A percentile compares a stretch with the other conserved stretches of the same genome.
Conservation (phyloP, 2,329 filamentous ascomycete genomes). For the Trichothecium roseum region DNA sequence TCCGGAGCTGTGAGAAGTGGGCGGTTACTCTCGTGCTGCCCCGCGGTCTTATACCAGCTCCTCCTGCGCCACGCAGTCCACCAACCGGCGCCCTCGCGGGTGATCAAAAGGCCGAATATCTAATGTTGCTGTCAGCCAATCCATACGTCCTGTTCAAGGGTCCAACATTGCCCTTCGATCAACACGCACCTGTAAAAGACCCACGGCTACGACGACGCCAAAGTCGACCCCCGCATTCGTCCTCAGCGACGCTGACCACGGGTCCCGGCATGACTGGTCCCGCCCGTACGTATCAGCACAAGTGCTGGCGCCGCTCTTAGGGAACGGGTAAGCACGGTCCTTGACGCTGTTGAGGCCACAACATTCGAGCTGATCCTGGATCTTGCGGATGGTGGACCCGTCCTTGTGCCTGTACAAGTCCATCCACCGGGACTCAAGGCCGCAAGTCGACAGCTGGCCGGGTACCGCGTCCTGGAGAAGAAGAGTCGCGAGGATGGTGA, state of each 20-base stretch:
- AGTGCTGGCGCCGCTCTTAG: conserved; percentile 12
- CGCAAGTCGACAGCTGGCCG: conserved; percentile 31
- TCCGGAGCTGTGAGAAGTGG: conserved; percentile 16
- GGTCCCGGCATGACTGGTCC: conserved; percentile 33
- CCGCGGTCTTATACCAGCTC: conserved; percentile 6
- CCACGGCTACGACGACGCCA: conserved; percentile 39
- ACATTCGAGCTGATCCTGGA: conserved; percentile 58
- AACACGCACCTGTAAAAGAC: conserved; percentile 42
- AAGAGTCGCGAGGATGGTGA: conserved; percentile 33
- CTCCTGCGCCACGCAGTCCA: conserved; percentile 15
- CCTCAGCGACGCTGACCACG: conserved; percentile 47
- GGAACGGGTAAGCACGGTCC: conserved; percentile 57
- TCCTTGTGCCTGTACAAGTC: conserved; percentile 41
- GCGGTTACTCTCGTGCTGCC: conserved; percentile 10
- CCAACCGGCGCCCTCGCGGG: conserved; percentile 17
- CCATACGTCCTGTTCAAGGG: not conserved
- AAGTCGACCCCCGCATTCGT: conserved; percentile 44
- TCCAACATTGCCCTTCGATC: not conserved
- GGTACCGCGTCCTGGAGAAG: conserved; percentile 24
- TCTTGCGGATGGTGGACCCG: conserved; percentile 35
- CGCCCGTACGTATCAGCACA: conserved; percentile 39
- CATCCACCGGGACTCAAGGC: conserved; percentile 46
- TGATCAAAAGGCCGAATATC: conserved; percentile 20
- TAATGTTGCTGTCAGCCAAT: conserved; percentile 6
- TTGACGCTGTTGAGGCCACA: conserved; percentile 49